phyloP scores from a whole-genome alignment of 805 yeast genomes.

The Saccharomyces kudriavzevii region DNA sequence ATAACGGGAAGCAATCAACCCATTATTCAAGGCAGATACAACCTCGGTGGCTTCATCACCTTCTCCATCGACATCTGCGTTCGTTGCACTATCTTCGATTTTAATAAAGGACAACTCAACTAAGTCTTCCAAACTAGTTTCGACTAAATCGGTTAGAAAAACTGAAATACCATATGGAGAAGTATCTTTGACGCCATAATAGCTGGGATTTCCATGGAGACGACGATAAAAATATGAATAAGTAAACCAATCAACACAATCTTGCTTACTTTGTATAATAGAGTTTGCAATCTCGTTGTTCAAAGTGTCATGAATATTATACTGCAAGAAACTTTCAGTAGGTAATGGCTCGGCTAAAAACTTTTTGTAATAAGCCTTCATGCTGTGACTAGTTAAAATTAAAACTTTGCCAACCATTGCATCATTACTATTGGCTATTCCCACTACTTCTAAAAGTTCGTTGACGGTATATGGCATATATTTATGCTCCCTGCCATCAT shows the following conservation, averaged over 20 bases:
- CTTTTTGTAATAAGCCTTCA: slow-evolving; percentile 56
- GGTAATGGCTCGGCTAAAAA: slow-evolving; percentile 73
- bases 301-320: slow-evolving; percentile 56
- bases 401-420: slow-evolving; percentile 37
- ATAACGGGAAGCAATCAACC: slow-evolving; percentile 70
- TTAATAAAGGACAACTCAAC: slow-evolving; percentile 55
- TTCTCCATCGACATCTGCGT: slow-evolving; percentile 27
- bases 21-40: slow-evolving; percentile 57
- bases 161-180: slow-evolving; percentile 67
- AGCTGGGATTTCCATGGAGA: slow-evolving; percentile 75
- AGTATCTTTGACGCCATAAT: slow-evolving; percentile 66
- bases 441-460: slow-evolving; percentile 60
- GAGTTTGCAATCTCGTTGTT: slow-evolving; percentile 65
- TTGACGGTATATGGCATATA: slow-evolving; percentile 59
- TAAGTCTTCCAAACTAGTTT: slow-evolving; percentile 57
- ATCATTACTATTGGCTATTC: slow-evolving; percentile 30
- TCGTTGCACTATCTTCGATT: slow-evolving; percentile 31
- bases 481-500: slow-evolving; percentile 67
- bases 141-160: slow-evolving; percentile 76
- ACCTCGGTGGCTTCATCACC: slow-evolving; percentile 32
- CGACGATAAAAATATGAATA: slow-evolving; percentile 77
- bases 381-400: slow-evolving; percentile 50
- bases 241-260: slow-evolving; percentile 85
- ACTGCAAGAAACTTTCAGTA: slow-evolving; percentile 65
- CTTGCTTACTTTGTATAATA: slow-evolving; percentile 61